Evolutionary conservation across 192 early-diverging fungal species (phyloP).

Genomic region (Linnemannia schmuckeri): DNA sequence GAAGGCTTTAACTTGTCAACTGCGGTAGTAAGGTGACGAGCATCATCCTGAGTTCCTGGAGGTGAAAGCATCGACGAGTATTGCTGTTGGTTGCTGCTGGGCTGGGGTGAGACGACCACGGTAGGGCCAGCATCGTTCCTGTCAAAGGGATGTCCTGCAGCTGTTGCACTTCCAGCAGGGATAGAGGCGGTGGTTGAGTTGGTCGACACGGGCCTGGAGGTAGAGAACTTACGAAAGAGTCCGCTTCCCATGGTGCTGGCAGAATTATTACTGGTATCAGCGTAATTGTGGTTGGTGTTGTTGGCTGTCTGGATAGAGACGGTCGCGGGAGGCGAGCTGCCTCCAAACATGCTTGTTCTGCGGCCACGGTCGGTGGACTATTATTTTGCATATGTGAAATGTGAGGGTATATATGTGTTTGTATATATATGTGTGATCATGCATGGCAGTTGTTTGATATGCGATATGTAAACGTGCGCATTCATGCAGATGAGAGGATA

Average conservation of each 20-base stretch:
- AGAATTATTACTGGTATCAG: constrained; percentile 3
- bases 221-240: constrained; percentile 48
- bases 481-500: background rate
- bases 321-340: background rate
- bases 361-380: constrained; percentile 37
- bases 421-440: no score
- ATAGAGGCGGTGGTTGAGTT: background rate
- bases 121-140: constrained; percentile 34
- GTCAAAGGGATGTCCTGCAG: constrained; percentile 35
- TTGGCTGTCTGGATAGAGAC: background rate
- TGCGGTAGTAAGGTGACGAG: constrained; percentile 18
- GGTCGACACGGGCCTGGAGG: background rate
- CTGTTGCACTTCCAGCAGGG: background rate
- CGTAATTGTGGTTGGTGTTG: background rate
- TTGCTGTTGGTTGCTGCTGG: constrained; percentile 16
- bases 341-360: constrained; percentile 42
- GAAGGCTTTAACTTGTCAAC: constrained; percentile 44
- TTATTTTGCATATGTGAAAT: background rate
- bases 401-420: background rate
- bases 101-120: background rate
- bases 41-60: background rate
- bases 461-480: constrained; percentile 2
- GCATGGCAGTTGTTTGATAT: background rate
- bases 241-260: constrained; percentile 2
- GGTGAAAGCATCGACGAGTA: background rate